Conservation (phyloP, 139 green algal species). For the Eudorina sp. region DNA sequence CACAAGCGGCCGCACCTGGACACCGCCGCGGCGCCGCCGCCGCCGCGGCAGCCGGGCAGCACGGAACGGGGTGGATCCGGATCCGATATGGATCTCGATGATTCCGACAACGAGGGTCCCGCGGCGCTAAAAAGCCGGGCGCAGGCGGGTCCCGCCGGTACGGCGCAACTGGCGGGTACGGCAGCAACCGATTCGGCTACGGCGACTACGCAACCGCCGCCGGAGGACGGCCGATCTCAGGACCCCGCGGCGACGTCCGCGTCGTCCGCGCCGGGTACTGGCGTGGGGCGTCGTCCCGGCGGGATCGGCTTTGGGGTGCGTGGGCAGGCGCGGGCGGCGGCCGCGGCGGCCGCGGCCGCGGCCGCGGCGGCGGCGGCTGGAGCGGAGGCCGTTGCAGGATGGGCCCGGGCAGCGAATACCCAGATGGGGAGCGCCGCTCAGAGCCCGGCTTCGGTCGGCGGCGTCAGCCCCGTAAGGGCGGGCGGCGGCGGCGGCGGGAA, state of each 20-base stretch:
- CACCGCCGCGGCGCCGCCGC: too few relatives aligned
- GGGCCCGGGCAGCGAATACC: not conserved
- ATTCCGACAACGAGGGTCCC: slow-evolving; percentile 16
- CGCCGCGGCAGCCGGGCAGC: not conserved
- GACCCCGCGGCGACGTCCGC: too few relatives aligned
- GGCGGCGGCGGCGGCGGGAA: not conserved
- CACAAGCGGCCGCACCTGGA: not conserved
- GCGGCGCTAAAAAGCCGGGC: too few relatives aligned
- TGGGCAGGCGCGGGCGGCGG: not conserved
- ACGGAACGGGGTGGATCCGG: not conserved
- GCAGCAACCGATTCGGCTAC: too few relatives aligned
- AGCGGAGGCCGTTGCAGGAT: not conserved
- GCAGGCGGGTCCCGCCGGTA: too few relatives aligned
- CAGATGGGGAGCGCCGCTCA: not conserved
- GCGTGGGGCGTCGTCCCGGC: not conserved
- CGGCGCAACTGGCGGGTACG: too few relatives aligned
- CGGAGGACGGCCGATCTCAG: too few relatives aligned
- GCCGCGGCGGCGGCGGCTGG: not conserved
- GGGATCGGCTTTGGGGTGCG: not conserved
- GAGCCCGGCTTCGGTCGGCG: not conserved
- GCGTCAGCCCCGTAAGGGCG: not conserved
- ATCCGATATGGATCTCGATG: slow-evolving; percentile 46
- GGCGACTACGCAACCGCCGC: too few relatives aligned
- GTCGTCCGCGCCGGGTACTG: too few relatives aligned
- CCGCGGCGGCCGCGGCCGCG: not conserved